A percentile compares a stretch with the other conserved stretches of the same genome.
These are phyloP conservation scores for Kwoniella shandongensis DNA, from an alignment of 768 basidiomycete genomes.

Conservation along the genomic window DNA sequence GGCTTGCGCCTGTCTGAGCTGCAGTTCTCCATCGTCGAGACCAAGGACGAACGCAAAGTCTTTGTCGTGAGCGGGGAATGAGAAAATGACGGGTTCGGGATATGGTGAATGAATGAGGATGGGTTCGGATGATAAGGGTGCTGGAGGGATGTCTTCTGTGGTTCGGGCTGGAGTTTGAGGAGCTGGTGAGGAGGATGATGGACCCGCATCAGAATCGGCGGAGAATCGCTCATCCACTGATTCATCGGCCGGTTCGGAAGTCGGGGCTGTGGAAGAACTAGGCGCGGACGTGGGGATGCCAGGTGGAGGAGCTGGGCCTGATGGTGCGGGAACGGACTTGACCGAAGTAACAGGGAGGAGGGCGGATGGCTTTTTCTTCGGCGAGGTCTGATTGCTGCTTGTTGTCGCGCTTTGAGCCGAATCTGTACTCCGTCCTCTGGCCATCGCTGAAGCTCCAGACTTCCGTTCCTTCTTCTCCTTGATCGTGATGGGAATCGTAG, in stretches of 20 bases:
- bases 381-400: slow-evolving; percentile 35
- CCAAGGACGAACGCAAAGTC: slow-evolving; percentile 37
- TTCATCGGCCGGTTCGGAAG: slow-evolving; percentile 7
- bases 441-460: slow-evolving; percentile 18
- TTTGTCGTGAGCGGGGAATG: slow-evolving; percentile 39
- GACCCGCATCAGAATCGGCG: slow-evolving; percentile 42
- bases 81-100: slow-evolving; percentile 36
- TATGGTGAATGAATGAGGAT: slow-evolving; percentile 43
- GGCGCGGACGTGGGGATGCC: neutral
- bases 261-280: neutral
- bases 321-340: slow-evolving; percentile 11
- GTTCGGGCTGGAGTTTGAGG: slow-evolving; percentile 35
- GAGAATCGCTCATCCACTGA: slow-evolving; percentile 24
- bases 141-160: slow-evolving; percentile 21
- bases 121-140: slow-evolving; percentile 37
- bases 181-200: slow-evolving; percentile 40
- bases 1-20: slow-evolving; percentile 14
- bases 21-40: slow-evolving; percentile 24
- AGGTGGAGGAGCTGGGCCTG: neutral
- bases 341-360: slow-evolving; percentile 20
- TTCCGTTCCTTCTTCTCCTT: slow-evolving; percentile 34
- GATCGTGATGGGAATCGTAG: slow-evolving; percentile 27
- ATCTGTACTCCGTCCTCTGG: slow-evolving; percentile 35
- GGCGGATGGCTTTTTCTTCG: slow-evolving; percentile 33
- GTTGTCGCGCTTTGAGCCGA: slow-evolving; percentile 25